phyloP scores from a whole-genome alignment of 2,329 filamentous ascomycete genomes.

The Colletotrichum sp. region DNA sequence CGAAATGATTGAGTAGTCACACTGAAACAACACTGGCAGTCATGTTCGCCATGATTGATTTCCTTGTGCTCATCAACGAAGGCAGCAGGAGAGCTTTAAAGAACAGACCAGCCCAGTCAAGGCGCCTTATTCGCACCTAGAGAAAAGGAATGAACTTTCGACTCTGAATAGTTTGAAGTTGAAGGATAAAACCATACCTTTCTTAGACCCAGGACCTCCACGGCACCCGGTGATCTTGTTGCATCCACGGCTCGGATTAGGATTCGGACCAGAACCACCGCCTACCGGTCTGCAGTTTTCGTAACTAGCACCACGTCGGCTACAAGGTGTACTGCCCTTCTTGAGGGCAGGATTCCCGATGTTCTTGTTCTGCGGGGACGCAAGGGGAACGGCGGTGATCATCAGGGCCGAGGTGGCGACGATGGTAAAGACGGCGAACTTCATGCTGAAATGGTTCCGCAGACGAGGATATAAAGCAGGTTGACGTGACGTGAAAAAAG shows the following conservation, averaged over 20 bases:
- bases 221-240: background rate
- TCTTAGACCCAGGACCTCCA: background rate
- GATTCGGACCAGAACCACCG: background rate
- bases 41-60: background rate
- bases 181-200: background rate
- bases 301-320: background rate
- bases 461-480: background rate
- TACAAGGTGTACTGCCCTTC: background rate
- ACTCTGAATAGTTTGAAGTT: background rate
- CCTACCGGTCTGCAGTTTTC: background rate
- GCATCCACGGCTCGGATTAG: background rate
- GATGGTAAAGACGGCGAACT: background rate
- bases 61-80: background rate
- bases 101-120: background rate
- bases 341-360: background rate
- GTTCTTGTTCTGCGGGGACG: background rate
- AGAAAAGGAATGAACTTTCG: background rate
- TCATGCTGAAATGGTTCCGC: background rate
- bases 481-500: background rate
- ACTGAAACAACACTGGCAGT: background rate
- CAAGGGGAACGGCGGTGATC: background rate
- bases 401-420: background rate
- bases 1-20: background rate
- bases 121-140: background rate
- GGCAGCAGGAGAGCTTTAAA: background rate